These are phyloP conservation scores for Aspergillus carlsbadensis DNA, from an alignment of 495 filamentous ascomycete species.

Conservation along the genomic window DNA sequence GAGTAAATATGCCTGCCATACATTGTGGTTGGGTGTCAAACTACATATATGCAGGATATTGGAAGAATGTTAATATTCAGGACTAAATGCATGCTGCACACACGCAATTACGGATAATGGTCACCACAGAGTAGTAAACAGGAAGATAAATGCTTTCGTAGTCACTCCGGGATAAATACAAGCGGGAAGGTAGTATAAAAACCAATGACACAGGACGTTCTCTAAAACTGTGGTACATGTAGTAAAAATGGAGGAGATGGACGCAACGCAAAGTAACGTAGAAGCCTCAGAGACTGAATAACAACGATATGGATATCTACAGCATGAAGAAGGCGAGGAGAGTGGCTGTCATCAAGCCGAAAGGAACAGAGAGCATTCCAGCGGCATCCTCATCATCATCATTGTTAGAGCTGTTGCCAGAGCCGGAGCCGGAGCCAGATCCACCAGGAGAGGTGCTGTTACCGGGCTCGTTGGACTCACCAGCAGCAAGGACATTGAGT, in stretches of 20 bases:
- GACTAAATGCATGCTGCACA: too few relatives aligned
- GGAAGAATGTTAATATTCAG: too few relatives aligned
- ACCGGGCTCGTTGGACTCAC: slow-evolving; percentile 54
- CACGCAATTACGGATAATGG: background rate
- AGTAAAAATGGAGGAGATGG: background rate
- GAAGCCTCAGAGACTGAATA: background rate
- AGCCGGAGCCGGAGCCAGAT: slow-evolving; percentile 15
- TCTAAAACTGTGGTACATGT: background rate
- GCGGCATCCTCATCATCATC: slow-evolving; percentile 19
- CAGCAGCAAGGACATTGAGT: slow-evolving; percentile 50
- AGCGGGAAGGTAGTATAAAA: background rate
- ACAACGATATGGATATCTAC: slow-evolving; percentile 8
- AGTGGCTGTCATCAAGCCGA: slow-evolving; percentile 17
- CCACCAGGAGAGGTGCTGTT: slow-evolving; percentile 29
- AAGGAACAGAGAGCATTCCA: slow-evolving; percentile 18
- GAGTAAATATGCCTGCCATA: too few relatives aligned
- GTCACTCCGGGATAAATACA: background rate
- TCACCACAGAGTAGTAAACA: background rate
- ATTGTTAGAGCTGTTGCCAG: slow-evolving; percentile 33
- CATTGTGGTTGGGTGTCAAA: too few relatives aligned
- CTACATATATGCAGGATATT: too few relatives aligned
- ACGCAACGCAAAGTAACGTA: background rate
- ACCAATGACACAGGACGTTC: background rate
- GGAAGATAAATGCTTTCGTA: background rate
- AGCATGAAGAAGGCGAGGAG: slow-evolving; percentile 17